Base-by-base conservation (phyloP, 495 filamentous ascomycete species). In the Glarea lozoyensis region DNA sequence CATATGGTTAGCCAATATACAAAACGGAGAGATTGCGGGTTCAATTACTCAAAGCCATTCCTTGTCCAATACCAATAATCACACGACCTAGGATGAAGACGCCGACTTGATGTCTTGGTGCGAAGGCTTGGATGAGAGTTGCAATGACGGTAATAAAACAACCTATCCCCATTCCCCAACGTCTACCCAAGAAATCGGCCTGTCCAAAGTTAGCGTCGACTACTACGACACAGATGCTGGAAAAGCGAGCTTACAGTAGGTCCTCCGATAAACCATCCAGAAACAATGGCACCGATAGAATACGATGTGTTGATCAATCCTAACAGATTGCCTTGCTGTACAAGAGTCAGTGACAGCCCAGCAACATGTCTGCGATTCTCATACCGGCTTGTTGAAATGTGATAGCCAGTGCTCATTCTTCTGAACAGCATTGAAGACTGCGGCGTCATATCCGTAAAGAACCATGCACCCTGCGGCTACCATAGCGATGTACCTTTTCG, bases 391-490 rank as follows among this genome's bases (percentile, higher is more conserved):
- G 75, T 29, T 7, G n/a, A 29, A 29, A 29, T 29, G n/a, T n/a
- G 7, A 7, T 29, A 29, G 7, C 7, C 7, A 79, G 49, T 78
- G 71, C 4, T 68, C 56, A 7, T 72, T 76, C 22, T 71, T 71
- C 49, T 76, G 76, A 12, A 79, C 70, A 20, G 76, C 73, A 54
- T 79, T 79, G 64, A 69, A 81, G 25, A 79, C 73, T 1, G 74
- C 77, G 21, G 74, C 73, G 65, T 79, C 76, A 46, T 78, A 81
- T 10, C 76, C 76, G 49, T 78, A 81, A 16, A 81, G 60, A 13
- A 78, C 72, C 76, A 81, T 81, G 52, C 73, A 78, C 54, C 73
- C 65, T 51, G 75, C 73, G 17, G 74, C 76, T 35, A 78, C 70
- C 33, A 11, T 6, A 7, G 6, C 10, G 15, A 29, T n/a, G 25